phyloP scores from a whole-genome alignment of 495 filamentous ascomycete genomes.

The Podospora fimiseda region DNA sequence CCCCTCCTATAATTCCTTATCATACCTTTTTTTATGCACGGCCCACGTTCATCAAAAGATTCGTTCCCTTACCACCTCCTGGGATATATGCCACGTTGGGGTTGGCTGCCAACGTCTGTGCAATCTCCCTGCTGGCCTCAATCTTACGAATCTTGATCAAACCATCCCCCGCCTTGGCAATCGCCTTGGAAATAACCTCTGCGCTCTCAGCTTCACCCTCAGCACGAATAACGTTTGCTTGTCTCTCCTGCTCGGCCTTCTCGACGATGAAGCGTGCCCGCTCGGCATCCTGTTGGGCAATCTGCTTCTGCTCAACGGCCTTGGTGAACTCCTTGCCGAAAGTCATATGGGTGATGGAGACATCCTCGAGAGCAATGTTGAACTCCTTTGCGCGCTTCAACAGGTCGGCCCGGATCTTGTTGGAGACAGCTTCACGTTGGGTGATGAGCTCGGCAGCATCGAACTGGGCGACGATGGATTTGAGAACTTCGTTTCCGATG shows the following conservation, averaged over 20 bases:
- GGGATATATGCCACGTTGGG: conserved; percentile 96
- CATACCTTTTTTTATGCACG: conserved; percentile 22
- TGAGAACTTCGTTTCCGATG: conserved; percentile 99
- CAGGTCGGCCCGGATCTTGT: conserved; percentile 92
- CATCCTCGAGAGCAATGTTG: conserved; percentile 98
- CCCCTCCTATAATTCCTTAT: conserved; percentile 2
- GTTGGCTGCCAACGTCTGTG: conserved; percentile 78
- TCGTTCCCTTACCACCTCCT: conserved; percentile 63
- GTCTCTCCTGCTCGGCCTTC: conserved; percentile 96
- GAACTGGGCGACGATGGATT: conserved; percentile 98
- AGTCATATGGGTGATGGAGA: conserved; percentile 99
- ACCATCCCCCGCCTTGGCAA: conserved; percentile 87
- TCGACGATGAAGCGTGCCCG: conserved; percentile 96
- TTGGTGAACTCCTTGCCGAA: conserved; percentile 98
- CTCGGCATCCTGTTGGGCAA: conserved; percentile 98
- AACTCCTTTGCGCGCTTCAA: conserved; percentile 95
- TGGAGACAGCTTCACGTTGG: conserved; percentile 90
- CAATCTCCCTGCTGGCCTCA: conserved; percentile 95
- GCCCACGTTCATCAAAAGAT: conserved; percentile 47
- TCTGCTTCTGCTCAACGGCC: conserved; percentile 99
- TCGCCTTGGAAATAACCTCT: conserved; percentile 86
- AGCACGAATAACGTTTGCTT: conserved; percentile 95
- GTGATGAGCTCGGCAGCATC: conserved; percentile 99
- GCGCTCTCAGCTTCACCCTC: conserved; percentile 97
- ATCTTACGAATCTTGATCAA: conserved; percentile 93